These are phyloP conservation scores for Drechslerella dactyloides DNA, from an alignment of 2,329 filamentous ascomycete species.

Conservation along the genomic window DNA sequence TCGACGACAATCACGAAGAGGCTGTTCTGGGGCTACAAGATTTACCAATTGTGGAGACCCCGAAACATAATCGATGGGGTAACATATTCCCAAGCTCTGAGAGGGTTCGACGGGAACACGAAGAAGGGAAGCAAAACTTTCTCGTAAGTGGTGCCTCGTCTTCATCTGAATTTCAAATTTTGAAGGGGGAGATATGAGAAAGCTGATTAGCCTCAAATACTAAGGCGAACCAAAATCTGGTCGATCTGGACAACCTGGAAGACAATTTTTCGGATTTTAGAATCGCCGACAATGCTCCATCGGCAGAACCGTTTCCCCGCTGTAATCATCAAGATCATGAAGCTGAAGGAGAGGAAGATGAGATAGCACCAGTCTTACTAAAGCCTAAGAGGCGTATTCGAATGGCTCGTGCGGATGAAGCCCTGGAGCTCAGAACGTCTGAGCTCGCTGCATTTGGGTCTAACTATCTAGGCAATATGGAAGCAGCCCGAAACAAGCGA, in stretches of 20 bases:
- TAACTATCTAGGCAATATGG: slow-evolving; percentile 31
- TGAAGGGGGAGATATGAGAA: no score
- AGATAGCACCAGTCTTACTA: not conserved
- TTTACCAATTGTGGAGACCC: slow-evolving; percentile 10
- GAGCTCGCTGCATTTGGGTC: slow-evolving; percentile 22
- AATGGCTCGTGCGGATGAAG: slow-evolving; percentile 11
- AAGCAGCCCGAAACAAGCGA: slow-evolving; percentile 10
- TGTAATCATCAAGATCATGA: slow-evolving; percentile 6
- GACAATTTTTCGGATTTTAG: not conserved
- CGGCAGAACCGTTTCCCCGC: slow-evolving; percentile 20
- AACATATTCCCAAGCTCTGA: not conserved
- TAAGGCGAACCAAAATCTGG: slow-evolving; percentile 17
- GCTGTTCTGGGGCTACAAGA: not conserved
- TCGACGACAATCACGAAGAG: not conserved
- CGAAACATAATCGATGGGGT: slow-evolving; percentile 10
- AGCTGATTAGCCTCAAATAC: not conserved
- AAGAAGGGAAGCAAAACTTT: slow-evolving; percentile 20
- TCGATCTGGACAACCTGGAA: slow-evolving; percentile 26
- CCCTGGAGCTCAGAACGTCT: slow-evolving; percentile 21
- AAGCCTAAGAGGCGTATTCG: not conserved
- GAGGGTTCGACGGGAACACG: slow-evolving; percentile 33
- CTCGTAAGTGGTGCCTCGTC: slow-evolving; percentile 6
- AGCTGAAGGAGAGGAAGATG: not conserved
- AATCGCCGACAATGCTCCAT: not conserved
- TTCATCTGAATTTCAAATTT: not conserved